These are phyloP conservation scores for Trypanosoma platydactyli DNA, from an alignment of 208 protist genomes.

Conservation along the genomic window DNA sequence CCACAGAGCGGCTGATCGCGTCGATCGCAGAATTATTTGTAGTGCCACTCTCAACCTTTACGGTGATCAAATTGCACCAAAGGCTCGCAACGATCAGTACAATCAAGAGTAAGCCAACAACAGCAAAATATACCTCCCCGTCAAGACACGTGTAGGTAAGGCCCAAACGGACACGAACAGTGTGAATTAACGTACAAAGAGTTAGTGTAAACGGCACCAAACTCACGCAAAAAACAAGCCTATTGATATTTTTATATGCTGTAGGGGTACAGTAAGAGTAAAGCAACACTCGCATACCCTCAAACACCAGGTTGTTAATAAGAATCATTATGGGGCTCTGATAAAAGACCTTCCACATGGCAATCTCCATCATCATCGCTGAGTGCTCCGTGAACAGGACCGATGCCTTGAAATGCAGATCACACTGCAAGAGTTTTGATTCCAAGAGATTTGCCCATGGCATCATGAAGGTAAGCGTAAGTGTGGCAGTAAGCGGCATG, in stretches of 20 bases:
- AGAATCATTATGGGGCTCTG: conserved; percentile 43
- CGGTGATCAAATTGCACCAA: conserved; percentile 59
- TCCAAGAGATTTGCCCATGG: conserved; percentile 41
- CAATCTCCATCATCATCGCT: conserved; percentile 38
- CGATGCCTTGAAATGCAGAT: conserved; percentile 40
- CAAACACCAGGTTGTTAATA: conserved; percentile 43
- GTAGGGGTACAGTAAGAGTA: conserved; percentile 27
- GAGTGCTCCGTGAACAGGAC: conserved; percentile 43
- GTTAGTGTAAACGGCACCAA: conserved; percentile 40
- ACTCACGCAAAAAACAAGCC: conserved; percentile 36
- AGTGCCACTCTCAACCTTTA: conserved; percentile 29
- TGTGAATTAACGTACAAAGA: conserved; percentile 35
- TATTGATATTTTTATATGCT: conserved; percentile 70
- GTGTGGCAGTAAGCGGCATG: conserved; percentile 33
- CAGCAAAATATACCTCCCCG: conserved; percentile 46
- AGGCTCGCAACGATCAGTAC: conserved; percentile 47
- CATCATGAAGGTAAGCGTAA: conserved; percentile 38
- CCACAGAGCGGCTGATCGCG: conserved; percentile 52
- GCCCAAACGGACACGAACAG: conserved; percentile 41
- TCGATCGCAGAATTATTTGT: conserved; percentile 62
- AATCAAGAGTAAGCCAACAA: conserved; percentile 27
- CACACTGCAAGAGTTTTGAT: conserved; percentile 44
- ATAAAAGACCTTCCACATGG: conserved; percentile 82
- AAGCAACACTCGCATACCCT: conserved; percentile 24
- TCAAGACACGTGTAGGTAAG: conserved; percentile 49